Conservation (phyloP, 1,284 basidiomycete genomes). For the Cryptococcus sp. region DNA sequence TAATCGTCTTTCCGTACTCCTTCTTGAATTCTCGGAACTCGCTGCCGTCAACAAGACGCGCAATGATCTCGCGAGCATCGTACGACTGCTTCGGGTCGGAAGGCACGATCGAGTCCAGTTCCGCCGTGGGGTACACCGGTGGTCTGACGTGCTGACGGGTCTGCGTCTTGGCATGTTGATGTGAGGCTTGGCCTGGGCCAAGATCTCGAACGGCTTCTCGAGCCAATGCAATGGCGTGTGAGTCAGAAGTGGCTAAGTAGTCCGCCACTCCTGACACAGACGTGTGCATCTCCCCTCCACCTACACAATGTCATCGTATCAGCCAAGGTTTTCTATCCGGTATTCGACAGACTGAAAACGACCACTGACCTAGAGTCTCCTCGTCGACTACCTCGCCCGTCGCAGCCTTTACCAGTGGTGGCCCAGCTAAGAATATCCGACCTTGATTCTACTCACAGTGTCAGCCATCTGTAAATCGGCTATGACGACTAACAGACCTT, state of each 20-base stretch:
- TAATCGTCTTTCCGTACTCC: constrained; percentile 85
- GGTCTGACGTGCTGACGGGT: constrained; percentile 28
- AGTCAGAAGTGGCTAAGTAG: constrained; percentile 83
- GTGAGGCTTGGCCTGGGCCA: constrained; percentile 50
- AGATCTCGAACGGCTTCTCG: constrained; percentile 79
- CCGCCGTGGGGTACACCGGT: constrained; percentile 75
- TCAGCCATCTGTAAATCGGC: not conserved
- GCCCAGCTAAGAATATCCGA: constrained; percentile 92
- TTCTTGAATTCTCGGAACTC: constrained; percentile 94
- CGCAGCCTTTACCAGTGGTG: constrained; percentile 91
- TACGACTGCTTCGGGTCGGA: constrained; percentile 83
- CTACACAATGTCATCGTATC: constrained; percentile 8
- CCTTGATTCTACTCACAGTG: constrained; percentile 69
- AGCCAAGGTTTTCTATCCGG: not conserved
- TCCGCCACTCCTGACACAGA: constrained; percentile 91
- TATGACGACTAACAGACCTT: constrained; percentile 22
- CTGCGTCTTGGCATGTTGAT: not conserved
- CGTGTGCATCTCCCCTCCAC: constrained; percentile 86
- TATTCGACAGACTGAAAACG: constrained; percentile 13
- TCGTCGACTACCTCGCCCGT: constrained; percentile 92
- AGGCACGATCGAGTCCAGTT: constrained; percentile 88
- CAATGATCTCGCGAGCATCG: constrained; percentile 91
- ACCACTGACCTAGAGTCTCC: constrained; percentile 72
- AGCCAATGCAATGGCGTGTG: constrained; percentile 82
- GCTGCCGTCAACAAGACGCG: constrained; percentile 86